Conservation (phyloP, 208 protist genomes). For the Kentomonas sorsogonicus region DNA sequence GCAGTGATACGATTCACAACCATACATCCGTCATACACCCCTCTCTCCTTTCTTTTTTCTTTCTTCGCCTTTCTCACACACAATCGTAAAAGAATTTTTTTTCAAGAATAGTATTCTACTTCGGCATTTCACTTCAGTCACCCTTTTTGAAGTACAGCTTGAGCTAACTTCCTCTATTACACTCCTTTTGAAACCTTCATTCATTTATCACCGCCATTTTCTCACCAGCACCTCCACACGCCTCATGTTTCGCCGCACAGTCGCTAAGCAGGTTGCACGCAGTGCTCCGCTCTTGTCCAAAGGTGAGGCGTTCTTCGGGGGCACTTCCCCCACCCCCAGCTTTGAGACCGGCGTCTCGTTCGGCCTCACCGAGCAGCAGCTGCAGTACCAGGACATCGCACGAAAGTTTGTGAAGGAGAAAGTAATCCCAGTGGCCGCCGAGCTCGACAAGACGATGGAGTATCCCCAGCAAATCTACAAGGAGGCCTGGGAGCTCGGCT, state of each 20-base stretch:
- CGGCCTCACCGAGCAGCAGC: conserved; percentile 73
- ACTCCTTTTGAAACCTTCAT: background rate
- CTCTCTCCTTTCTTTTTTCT: conserved; percentile 4
- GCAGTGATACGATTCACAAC: background rate
- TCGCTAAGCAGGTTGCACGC: no score
- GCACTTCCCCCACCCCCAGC: conserved; percentile 19
- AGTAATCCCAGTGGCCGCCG: conserved; percentile 67
- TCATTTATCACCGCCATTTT: background rate
- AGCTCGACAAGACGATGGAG: conserved; percentile 44
- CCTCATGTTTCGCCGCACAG: background rate
- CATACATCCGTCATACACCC: background rate
- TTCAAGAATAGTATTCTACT: conserved; percentile 1
- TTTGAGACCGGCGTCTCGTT: conserved; percentile 45
- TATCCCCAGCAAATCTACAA: conserved; percentile 25
- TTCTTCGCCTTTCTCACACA: conserved; percentile 2
- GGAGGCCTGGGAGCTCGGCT: conserved; percentile 79
- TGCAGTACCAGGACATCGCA: conserved; percentile 65
- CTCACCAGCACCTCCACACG: background rate
- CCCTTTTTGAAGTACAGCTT: background rate
- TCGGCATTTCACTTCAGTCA: conserved; percentile 2
- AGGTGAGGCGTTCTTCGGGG: no score
- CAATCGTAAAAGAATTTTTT: no score
- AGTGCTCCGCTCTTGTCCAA: no score
- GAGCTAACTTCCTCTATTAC: background rate
- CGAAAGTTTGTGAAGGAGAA: conserved; percentile 70